phyloP scores from a whole-genome alignment of 108 stramenopile species.

The Nitzschia palea region DNA sequence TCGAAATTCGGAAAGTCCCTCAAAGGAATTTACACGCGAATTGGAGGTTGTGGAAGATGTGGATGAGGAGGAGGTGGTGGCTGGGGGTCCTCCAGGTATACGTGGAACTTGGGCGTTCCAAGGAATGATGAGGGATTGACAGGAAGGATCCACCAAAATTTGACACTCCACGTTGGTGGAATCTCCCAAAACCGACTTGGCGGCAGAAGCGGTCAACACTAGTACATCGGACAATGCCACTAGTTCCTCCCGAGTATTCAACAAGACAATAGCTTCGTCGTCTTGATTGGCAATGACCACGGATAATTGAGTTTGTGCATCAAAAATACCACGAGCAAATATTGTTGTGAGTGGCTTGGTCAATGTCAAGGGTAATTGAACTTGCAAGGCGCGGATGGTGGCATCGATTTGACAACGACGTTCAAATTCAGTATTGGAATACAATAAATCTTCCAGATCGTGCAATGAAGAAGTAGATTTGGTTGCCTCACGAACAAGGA shows the following conservation, averaged over 20 bases:
- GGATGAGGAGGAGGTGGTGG: neutral
- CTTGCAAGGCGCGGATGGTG: conserved; percentile 13
- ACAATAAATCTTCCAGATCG: too few species aligned
- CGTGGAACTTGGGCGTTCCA: conserved; percentile 25
- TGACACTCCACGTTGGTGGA: conserved; percentile 5
- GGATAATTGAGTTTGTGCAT: neutral
- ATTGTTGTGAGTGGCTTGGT: conserved; percentile 19
- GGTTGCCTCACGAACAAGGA: too few species aligned
- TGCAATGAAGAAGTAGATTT: too few species aligned
- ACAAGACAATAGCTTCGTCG: neutral
- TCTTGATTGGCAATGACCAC: conserved; percentile 1
- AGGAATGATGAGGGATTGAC: conserved; percentile 10
- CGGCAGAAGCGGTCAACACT: conserved; percentile 27
- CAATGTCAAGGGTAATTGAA: conserved; percentile 24
- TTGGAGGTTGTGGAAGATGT: neutral
- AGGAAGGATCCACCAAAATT: conserved; percentile 17
- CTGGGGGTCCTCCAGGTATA: neutral
- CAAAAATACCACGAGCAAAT: conserved; percentile 6
- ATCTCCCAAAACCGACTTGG: conserved; percentile 7
- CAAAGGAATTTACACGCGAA: neutral
- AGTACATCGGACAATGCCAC: conserved; percentile 29
- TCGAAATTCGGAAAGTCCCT: conserved; percentile 17
- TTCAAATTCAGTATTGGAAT: too few species aligned
- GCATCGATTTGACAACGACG: conserved; percentile 19
- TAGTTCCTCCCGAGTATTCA: conserved; percentile 25